These are phyloP conservation scores for Sugiyamaella xylanicola DNA, from an alignment of 1,139 yeast species.

Conservation along the genomic window DNA sequence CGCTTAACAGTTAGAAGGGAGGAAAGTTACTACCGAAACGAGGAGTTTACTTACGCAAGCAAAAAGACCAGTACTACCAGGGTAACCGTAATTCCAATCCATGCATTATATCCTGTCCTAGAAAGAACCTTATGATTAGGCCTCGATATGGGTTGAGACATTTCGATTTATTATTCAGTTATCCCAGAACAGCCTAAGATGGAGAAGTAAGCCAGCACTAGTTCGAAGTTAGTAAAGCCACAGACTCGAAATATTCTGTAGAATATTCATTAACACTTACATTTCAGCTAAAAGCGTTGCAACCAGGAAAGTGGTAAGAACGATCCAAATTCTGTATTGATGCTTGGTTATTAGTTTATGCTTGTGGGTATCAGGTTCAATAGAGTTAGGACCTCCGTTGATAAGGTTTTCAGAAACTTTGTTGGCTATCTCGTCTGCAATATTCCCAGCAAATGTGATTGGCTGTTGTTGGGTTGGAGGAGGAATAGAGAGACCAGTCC, in stretches of 20 bases:
- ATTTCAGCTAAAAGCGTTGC: conserved; percentile 13
- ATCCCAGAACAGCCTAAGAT: conserved; percentile 3
- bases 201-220: conserved; percentile 6
- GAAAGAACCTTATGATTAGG: conserved; percentile 2
- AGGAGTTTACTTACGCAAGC: conserved; percentile 8
- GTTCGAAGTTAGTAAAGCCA: conserved; percentile 1
- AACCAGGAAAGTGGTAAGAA: conserved; percentile 10
- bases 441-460: conserved; percentile 11
- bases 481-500: conserved; percentile 4
- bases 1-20: background rate
- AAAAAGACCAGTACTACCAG: conserved; percentile 4
- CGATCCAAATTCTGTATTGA: conserved; percentile 15
- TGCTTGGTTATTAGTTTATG: conserved; percentile 5
- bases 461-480: conserved; percentile 2
- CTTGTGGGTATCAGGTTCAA: conserved; percentile 10
- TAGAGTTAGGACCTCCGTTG: background rate
- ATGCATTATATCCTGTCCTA: conserved; percentile 8
- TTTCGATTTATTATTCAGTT: background rate
- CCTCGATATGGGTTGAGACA: background rate
- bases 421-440: conserved; percentile 9
- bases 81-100: conserved; percentile 12
- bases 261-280: background rate
- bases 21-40: background rate
- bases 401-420: conserved; percentile 14
- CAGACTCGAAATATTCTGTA: background rate